Conservation (phyloP, 495 filamentous ascomycete genomes). For the Terfezia claveryi region DNA sequence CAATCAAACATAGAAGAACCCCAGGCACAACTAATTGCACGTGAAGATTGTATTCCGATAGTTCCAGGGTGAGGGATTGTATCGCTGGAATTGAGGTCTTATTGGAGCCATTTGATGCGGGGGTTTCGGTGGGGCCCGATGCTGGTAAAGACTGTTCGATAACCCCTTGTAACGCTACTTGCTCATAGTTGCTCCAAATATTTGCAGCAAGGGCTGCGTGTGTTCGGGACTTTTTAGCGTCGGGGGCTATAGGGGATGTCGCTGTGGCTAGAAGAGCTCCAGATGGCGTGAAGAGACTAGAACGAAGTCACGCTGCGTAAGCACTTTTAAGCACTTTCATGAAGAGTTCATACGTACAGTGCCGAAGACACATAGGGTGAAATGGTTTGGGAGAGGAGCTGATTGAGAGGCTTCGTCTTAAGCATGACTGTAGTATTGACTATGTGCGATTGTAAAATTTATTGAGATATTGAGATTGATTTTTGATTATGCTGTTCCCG, state of each 20-base stretch:
- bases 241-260: conserved; percentile 16
- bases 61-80: conserved; percentile 19
- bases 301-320: background rate
- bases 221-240: conserved; percentile 18
- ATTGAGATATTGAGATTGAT: too few species aligned
- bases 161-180: conserved; percentile 9
- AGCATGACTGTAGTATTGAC: conserved; percentile 7
- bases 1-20: conserved; percentile 19
- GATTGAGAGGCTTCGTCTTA: conserved; percentile 19
- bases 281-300: conserved; percentile 16
- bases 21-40: conserved; percentile 17
- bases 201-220: conserved; percentile 19
- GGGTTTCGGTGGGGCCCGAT: background rate
- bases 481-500: too few species aligned
- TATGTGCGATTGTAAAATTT: too few species aligned
- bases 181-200: conserved; percentile 18
- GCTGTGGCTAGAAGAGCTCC: conserved; percentile 18
- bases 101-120: background rate
- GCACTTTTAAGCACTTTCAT: background rate
- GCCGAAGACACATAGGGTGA: conserved; percentile 16
- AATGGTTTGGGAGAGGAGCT: conserved; percentile 17
- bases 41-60: conserved; percentile 18
- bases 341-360: conserved; percentile 5
- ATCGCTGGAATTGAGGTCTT: conserved; percentile 1
- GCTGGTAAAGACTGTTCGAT: conserved; percentile 14